Base-by-base conservation (phyloP, 441 rosid species). In the Melastoma candidum region DNA sequence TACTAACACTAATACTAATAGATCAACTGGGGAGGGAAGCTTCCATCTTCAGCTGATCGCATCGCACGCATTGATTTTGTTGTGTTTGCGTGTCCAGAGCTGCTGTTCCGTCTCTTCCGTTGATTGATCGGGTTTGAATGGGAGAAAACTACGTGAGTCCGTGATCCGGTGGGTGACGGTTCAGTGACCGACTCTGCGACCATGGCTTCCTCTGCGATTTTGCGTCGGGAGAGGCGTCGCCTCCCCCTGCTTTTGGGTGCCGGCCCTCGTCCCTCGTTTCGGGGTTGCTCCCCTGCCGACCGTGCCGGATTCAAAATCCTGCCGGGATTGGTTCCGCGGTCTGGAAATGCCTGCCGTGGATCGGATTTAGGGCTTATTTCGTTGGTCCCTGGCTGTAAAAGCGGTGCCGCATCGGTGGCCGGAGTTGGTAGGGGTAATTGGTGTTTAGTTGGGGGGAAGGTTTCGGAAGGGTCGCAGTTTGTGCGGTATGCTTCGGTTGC, bases 141-240 rank as follows among this genome's bases (percentile, higher is more conserved):
- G 22, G 22, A 17, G 22, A 17, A 17, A 17, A 17, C 22, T 17
- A 17, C 22, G 22, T 17, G 22, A 17, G 22, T 17, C 22, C 22
- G 22, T 17, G 22, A 17, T 29, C 5, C 7, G 36, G 7, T 29
- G 5, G 7, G 36, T 29, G 36, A 7, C 7, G 36, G 36, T 29
- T 29, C 65, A 52, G 49, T 49, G 61, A 60, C 36, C 43, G 46
- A 41, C 55, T 6, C 56, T 32, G 46, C 47, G 58, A 54, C 48
- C 58, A 89, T 85, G 97, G 83, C 88, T 63, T 80, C 88, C 5
- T 73, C 75, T 61, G 80, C 80, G 58, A 70, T 89, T 56, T 68
- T 86, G 59, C 64, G 69, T 50, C 79, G 78, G 74, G 79, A 74
- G 71, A 78, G 66, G 63, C 53, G 55, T 56, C 58, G 78, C 47